A percentile compares a stretch with the other conserved stretches of the same genome.
phyloP scores from a whole-genome alignment of 176 grass and related monocot species.

The Cocos nucifera region DNA sequence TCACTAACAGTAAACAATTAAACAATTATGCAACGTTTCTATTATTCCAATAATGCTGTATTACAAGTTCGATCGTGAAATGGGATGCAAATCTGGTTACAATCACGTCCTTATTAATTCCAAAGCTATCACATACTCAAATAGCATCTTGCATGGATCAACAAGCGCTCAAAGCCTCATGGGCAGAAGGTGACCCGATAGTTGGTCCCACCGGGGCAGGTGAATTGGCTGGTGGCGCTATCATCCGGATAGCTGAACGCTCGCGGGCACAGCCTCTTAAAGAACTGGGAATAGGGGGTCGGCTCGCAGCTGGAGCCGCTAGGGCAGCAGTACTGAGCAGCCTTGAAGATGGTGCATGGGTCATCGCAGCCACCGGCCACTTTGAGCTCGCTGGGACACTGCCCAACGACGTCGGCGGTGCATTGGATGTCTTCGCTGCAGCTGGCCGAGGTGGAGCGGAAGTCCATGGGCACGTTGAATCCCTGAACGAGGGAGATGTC shows the following conservation, averaged over 20 bases:
- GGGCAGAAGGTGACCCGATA: slow-evolving; percentile 56
- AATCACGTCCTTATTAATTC: no score
- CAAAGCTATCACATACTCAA: no score
- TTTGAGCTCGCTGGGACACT: slow-evolving; percentile 26
- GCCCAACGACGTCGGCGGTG: slow-evolving; percentile 18
- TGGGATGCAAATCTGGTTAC: no score
- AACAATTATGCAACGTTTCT: no score
- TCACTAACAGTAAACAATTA: no score
- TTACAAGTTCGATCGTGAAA: no score
- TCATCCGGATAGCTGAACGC: slow-evolving; percentile 41
- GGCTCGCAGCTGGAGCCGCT: slow-evolving; percentile 11
- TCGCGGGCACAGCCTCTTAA: slow-evolving; percentile 35
- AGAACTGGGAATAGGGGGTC: slow-evolving; percentile 33
- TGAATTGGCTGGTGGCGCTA: slow-evolving; percentile 16
- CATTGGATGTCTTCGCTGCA: slow-evolving; percentile 13
- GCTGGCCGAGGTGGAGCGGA: slow-evolving; percentile 16
- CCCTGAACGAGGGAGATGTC: no score
- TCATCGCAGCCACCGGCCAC: slow-evolving; percentile 31
- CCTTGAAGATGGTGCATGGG: slow-evolving; percentile 32
- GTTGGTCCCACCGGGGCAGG: slow-evolving; percentile 31
- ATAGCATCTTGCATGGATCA: no score
- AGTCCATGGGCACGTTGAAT: slow-evolving; percentile 52
- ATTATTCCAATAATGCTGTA: no score
- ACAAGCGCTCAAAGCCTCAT: no score
- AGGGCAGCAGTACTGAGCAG: slow-evolving; percentile 25